Base-by-base conservation (phyloP, 805 yeast species). In the Yueomyces sp. region DNA sequence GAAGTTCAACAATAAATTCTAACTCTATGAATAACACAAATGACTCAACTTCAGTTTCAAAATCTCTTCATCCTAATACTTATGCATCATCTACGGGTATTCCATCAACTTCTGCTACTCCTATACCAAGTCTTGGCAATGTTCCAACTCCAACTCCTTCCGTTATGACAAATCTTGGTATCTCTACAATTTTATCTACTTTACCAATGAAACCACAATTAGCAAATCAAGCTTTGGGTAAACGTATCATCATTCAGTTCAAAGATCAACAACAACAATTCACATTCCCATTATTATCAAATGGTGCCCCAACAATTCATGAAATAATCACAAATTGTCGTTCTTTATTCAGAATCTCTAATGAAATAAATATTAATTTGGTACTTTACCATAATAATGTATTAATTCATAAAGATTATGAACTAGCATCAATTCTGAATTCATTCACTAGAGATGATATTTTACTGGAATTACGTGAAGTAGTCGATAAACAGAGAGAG, bases 301-400 rank as follows among this genome's bases (percentile, higher is more conserved):
- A 81, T 39, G 81, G 94, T 0, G 81, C 94, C 5, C 97, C 97
- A 2, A 80, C 92, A 0, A 64, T 79, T 37, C 54, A 71, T 30
- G 97, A 88, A 60, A 63, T 88, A n/a, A 52, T 86, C 9, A 84
- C 82, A 45, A 87, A 86, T 56, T 86, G 85, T 12, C 76, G 76
- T 44, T 67, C 71, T 42, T 83, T 88, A 28, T 88, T 88, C 59
- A 72, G 74, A n/a, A 72, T 79, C 32, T 11, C 12, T 34, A 11
- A 34, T 7, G 26, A 34, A 85, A 85, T 8, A 76, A 76, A 44
- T 65, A 70, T 41, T 84, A 86, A 28, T 86, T 87, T 60, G 71
- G 73, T 11, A 70, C 77, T 32, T 62, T 43, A 36, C 32, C 54
- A 57, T 40, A 47, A 52, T 26, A 42, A 47, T 34, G 60, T 32